These are phyloP conservation scores for Aspergillus proliferans DNA, from an alignment of 2,329 filamentous ascomycete genomes.

Conservation along the genomic window DNA sequence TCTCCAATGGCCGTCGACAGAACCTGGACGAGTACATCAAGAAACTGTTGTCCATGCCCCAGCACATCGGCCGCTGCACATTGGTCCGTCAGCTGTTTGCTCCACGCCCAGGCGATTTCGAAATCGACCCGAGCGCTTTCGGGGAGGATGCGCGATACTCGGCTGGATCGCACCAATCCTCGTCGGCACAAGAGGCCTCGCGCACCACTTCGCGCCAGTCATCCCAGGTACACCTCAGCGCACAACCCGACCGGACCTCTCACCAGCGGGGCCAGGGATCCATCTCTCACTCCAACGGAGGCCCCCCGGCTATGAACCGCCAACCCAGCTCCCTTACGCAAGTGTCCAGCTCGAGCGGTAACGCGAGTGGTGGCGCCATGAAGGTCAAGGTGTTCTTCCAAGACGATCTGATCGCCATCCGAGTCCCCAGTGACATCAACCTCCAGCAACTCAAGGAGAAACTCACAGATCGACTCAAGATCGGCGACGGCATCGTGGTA, in stretches of 20 bases:
- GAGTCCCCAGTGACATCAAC: slow-evolving; percentile 73
- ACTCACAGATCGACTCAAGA: slow-evolving; percentile 74
- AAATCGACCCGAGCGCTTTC: slow-evolving; percentile 67
- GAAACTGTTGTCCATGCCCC: slow-evolving; percentile 74
- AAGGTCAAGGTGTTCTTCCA: slow-evolving; percentile 96
- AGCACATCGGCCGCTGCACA: slow-evolving; percentile 75
- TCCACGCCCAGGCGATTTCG: slow-evolving; percentile 84
- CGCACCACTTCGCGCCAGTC: slow-evolving; percentile 59
- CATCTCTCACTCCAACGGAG: slow-evolving; percentile 27
- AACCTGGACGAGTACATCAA: slow-evolving; percentile 95
- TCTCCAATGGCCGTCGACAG: slow-evolving; percentile 85
- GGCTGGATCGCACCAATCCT: slow-evolving; percentile 59
- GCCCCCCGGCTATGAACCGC: slow-evolving; percentile 40
- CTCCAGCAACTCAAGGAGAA: slow-evolving; percentile 76
- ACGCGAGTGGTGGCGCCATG: slow-evolving; percentile 50
- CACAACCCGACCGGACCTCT: slow-evolving; percentile 31
- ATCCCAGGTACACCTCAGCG: slow-evolving; percentile 59
- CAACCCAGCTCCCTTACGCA: slow-evolving; percentile 51
- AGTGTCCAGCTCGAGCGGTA: slow-evolving; percentile 23
- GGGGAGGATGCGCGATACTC: slow-evolving; percentile 70
- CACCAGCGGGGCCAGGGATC: slow-evolving; percentile 37
- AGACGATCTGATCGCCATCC: slow-evolving; percentile 84
- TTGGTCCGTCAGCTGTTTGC: slow-evolving; percentile 87
- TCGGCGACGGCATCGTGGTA: slow-evolving; percentile 68
- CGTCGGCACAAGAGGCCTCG: slow-evolving; percentile 54